phyloP scores from a whole-genome alignment of 1,284 basidiomycete genomes.

The Cutaneotrichosporon mucoides region DNA sequence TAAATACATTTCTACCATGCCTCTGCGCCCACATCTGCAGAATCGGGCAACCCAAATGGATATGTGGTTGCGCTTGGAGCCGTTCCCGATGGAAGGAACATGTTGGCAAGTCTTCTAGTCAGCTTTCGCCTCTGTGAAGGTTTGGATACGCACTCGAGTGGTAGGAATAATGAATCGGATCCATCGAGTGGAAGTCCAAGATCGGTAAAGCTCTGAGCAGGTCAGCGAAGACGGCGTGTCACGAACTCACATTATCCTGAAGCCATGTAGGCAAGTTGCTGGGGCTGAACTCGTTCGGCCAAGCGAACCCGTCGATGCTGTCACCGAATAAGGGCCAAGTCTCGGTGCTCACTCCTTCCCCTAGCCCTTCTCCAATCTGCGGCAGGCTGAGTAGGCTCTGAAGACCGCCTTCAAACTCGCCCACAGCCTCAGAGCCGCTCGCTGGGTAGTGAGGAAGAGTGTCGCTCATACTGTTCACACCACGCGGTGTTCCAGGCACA shows the following conservation, averaged over 20 bases:
- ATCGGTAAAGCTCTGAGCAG: slow-evolving; percentile 68
- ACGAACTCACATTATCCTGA: slow-evolving; percentile 61
- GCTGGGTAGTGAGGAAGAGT: background rate
- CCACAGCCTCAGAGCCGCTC: slow-evolving; percentile 7
- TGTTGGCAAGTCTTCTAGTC: slow-evolving; percentile 40
- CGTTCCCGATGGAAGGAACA: slow-evolving; percentile 43
- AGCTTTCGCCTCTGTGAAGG: background rate
- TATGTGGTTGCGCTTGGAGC: slow-evolving; percentile 28
- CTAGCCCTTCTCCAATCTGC: slow-evolving; percentile 17
- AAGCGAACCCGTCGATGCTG: slow-evolving; percentile 57
- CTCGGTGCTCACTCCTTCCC: slow-evolving; percentile 10
- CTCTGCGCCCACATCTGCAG: slow-evolving; percentile 44
- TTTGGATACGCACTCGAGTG: slow-evolving; percentile 38
- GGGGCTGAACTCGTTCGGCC: slow-evolving; percentile 59
- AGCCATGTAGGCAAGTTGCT: slow-evolving; percentile 45
- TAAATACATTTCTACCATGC: slow-evolving; percentile 37
- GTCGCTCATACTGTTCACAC: slow-evolving; percentile 37
- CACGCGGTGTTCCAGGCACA: slow-evolving; percentile 53
- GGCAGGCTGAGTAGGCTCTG: slow-evolving; percentile 41
- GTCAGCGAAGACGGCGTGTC: background rate
- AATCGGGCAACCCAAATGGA: slow-evolving; percentile 41
- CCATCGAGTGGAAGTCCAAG: slow-evolving; percentile 83
- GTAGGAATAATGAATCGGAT: slow-evolving; percentile 80
- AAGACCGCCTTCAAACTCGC: slow-evolving; percentile 34
- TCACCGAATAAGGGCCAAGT: slow-evolving; percentile 16